Evolutionary conservation across 805 yeast genomes (phyloP).

Genomic region (Myxozyma vanderwaltii): DNA sequence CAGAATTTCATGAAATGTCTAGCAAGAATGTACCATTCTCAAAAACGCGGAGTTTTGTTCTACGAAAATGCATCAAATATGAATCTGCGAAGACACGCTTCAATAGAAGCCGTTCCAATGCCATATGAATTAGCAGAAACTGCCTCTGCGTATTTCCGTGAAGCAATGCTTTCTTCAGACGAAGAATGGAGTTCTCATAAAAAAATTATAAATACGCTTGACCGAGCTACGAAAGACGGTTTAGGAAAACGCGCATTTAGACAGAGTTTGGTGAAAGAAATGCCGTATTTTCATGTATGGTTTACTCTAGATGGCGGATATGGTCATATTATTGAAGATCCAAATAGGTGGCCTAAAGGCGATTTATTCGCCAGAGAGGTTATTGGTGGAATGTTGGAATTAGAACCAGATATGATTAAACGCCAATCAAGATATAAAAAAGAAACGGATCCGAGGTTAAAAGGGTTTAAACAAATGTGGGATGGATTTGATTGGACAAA

Average conservation of each 20-base stretch:
- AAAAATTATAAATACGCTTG: constrained; percentile 47
- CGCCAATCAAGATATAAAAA: constrained; percentile 41
- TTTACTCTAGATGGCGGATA: constrained; percentile 50
- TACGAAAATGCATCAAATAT: constrained; percentile 49
- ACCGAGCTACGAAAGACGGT: constrained; percentile 33
- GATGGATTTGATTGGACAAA: constrained; percentile 44
- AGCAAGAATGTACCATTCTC: constrained; percentile 46
- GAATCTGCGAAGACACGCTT: constrained; percentile 44
- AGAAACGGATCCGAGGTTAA: constrained; percentile 39
- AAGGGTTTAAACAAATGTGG: constrained; percentile 44
- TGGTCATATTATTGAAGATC: constrained; percentile 54
- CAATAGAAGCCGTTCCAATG: constrained; percentile 50
- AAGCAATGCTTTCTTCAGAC: constrained; percentile 45
- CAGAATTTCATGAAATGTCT: constrained; percentile 48
- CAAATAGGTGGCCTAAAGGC: constrained; percentile 49
- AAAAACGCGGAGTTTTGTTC: constrained; percentile 47
- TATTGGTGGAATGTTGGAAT: constrained; percentile 50
- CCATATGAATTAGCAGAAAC: constrained; percentile 41
- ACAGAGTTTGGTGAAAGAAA: constrained; percentile 49
- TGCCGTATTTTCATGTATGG: constrained; percentile 58
- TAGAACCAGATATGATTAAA: constrained; percentile 45
- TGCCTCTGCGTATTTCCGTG: constrained; percentile 49
- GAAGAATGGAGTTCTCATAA: constrained; percentile 48
- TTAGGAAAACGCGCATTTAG: constrained; percentile 40
- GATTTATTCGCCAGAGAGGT: constrained; percentile 52